Percentiles rank a stretch among this genome's conserved stretches.
These are phyloP conservation scores for Wickerhamomyces silvicola DNA, from an alignment of 805 yeast species.

Conservation along the genomic window DNA sequence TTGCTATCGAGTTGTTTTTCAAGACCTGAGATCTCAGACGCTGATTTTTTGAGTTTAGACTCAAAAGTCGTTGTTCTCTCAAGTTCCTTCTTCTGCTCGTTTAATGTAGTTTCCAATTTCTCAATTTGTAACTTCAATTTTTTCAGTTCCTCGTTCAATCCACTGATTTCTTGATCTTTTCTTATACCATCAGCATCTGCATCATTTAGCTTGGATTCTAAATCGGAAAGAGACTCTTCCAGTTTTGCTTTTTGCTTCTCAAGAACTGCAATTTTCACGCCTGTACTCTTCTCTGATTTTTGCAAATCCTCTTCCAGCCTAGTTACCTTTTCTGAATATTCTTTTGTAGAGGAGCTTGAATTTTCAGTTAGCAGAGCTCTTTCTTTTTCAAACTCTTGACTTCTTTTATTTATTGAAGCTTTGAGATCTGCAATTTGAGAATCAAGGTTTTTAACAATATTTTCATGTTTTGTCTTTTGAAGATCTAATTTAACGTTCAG, in stretches of 20 bases:
- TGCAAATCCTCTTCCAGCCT: slow-evolving; percentile 31
- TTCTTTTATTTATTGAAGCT: slow-evolving; percentile 30
- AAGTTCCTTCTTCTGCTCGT: too few species aligned
- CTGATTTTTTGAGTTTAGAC: too few species aligned
- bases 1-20: too few species aligned
- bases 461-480: slow-evolving; percentile 15
- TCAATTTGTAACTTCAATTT: too few species aligned
- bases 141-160: too few species aligned
- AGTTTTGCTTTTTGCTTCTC: slow-evolving; percentile 9
- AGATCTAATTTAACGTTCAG: slow-evolving; percentile 15
- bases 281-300: slow-evolving; percentile 6
- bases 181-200: too few species aligned
- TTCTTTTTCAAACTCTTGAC: slow-evolving; percentile 43
- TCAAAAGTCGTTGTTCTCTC: too few species aligned
- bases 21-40: too few species aligned
- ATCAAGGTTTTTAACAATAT: slow-evolving; percentile 21
- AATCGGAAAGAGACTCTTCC: slow-evolving; percentile 10
- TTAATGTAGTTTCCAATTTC: too few species aligned
- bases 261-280: slow-evolving; percentile 3
- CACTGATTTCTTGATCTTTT: too few species aligned
- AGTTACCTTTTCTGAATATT: slow-evolving; percentile 40
- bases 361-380: slow-evolving; percentile 39
- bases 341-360: slow-evolving; percentile 43
- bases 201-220: slow-evolving; percentile 13
- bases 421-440: slow-evolving; percentile 25